phyloP scores from a whole-genome alignment of 2,329 filamentous ascomycete genomes.

The Eutypella sp. region DNA sequence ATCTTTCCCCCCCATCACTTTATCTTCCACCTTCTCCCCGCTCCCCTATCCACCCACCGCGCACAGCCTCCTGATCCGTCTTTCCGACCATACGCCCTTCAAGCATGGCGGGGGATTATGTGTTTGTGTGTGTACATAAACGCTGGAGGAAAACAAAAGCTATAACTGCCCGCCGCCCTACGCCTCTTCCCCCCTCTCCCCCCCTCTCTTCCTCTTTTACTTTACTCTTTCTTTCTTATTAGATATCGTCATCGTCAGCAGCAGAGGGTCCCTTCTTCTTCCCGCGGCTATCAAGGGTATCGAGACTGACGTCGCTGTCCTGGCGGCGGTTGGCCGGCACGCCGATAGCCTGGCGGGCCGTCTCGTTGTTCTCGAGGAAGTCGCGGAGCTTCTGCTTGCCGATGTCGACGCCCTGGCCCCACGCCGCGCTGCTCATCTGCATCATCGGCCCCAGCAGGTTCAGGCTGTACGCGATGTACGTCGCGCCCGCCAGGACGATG shows the following conservation, averaged over 20 bases:
- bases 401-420: slow-evolving; percentile 80
- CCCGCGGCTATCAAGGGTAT: slow-evolving; percentile 56
- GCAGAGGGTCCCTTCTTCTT: slow-evolving; percentile 40
- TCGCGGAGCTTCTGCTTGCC: slow-evolving; percentile 87
- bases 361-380: slow-evolving; percentile 83
- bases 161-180: too few relatives aligned
- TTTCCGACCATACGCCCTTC: too few relatives aligned
- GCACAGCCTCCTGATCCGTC: too few relatives aligned
- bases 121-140: too few relatives aligned
- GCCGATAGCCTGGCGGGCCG: slow-evolving; percentile 74
- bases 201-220: too few relatives aligned
- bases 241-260: slow-evolving; percentile 57
- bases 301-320: slow-evolving; percentile 50
- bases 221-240: slow-evolving; percentile 25
- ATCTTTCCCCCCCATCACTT: too few relatives aligned
- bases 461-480: slow-evolving; percentile 86
- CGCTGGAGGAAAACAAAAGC: too few relatives aligned
- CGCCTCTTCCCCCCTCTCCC: too few relatives aligned
- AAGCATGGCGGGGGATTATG: too few relatives aligned
- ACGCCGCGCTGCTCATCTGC: slow-evolving; percentile 89
- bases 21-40: too few relatives aligned
- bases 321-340: slow-evolving; percentile 48
- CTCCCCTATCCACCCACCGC: too few relatives aligned
- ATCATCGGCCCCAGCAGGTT: slow-evolving; percentile 95
- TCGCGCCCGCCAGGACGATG: slow-evolving; percentile 67